Evolutionary conservation across 345 rosid genomes (phyloP).

Genomic region (Luvunga scandens): DNA sequence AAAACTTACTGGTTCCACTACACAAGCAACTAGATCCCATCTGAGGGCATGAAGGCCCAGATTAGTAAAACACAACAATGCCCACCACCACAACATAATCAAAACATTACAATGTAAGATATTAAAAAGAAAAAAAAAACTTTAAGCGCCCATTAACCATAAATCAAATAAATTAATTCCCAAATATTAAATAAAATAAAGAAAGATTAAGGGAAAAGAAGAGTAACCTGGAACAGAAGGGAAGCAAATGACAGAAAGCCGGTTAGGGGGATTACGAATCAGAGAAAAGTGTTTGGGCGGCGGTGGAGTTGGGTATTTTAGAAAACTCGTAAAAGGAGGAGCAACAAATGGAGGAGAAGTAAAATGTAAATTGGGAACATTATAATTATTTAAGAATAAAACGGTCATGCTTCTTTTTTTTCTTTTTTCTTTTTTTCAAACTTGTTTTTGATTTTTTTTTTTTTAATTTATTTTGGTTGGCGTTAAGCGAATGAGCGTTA

Average conservation of each 20-base stretch:
- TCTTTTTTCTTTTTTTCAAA: background rate
- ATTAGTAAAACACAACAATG: background rate
- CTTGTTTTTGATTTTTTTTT: background rate
- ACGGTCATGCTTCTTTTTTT: background rate
- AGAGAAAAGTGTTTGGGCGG: background rate
- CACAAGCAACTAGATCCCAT: background rate
- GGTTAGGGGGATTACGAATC: background rate
- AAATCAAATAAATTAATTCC: background rate
- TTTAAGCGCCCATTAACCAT: background rate
- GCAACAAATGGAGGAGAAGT: background rate
- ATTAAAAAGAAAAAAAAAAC: background rate
- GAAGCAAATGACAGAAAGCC: background rate
- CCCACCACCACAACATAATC: background rate
- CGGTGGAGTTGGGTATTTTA: background rate
- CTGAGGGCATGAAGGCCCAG: background rate
- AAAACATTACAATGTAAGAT: background rate
- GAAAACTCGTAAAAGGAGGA: background rate
- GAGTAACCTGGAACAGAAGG: constrained; percentile 7
- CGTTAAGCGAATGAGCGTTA: background rate
- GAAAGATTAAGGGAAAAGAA: background rate
- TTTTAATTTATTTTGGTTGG: background rate
- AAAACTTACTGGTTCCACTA: background rate
- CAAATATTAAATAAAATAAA: background rate
- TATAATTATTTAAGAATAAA: background rate
- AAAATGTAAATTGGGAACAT: background rate